A percentile compares a stretch with the other conserved stretches of the same genome.
Conservation (phyloP, 2,329 filamentous ascomycete species). For the Coniochaeta prunicola region DNA sequence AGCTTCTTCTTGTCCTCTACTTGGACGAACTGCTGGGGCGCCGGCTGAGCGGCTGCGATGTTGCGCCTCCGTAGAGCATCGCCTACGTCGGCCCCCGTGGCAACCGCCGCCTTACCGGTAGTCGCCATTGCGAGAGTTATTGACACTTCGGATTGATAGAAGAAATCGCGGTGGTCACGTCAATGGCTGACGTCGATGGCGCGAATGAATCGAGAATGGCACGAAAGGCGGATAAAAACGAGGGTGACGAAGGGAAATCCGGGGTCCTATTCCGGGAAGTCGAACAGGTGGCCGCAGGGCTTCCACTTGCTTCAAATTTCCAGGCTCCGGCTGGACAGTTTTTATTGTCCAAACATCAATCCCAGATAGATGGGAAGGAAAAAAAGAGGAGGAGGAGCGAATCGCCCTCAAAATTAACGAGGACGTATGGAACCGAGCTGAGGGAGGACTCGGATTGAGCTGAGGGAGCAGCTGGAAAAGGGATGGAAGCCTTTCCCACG, state of each 20-base stretch:
- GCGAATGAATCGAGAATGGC: not conserved
- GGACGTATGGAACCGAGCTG: not conserved
- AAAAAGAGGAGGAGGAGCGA: not conserved
- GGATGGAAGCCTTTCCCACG: constrained; percentile 2
- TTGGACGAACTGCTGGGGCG: constrained; percentile 22
- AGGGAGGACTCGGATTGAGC: not conserved
- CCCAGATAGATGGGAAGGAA: not conserved
- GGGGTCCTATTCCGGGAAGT: not conserved
- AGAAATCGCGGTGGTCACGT: not conserved
- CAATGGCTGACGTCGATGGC: constrained; percentile 1
- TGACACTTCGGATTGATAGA: not conserved
- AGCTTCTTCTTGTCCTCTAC: constrained; percentile 54
- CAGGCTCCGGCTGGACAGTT: not conserved
- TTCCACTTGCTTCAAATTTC: not conserved
- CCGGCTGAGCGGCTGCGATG: constrained; percentile 33
- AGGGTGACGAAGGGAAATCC: constrained; percentile 3
- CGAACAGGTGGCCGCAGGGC: not conserved
- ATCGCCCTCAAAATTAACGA: not conserved
- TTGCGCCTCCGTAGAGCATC: constrained; percentile 51
- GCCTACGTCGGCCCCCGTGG: constrained; percentile 52
- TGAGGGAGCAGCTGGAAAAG: constrained; percentile 1
- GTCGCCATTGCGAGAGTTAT: constrained; percentile 37
- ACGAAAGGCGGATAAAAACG: not conserved
- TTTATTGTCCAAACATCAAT: constrained; percentile 1
- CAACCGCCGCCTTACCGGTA: constrained; percentile 42